A percentile compares a stretch with the other conserved stretches of the same genome.
These are phyloP conservation scores for Saxophila tyrrhenica DNA, from an alignment of 495 filamentous ascomycete genomes.

Conservation along the genomic window DNA sequence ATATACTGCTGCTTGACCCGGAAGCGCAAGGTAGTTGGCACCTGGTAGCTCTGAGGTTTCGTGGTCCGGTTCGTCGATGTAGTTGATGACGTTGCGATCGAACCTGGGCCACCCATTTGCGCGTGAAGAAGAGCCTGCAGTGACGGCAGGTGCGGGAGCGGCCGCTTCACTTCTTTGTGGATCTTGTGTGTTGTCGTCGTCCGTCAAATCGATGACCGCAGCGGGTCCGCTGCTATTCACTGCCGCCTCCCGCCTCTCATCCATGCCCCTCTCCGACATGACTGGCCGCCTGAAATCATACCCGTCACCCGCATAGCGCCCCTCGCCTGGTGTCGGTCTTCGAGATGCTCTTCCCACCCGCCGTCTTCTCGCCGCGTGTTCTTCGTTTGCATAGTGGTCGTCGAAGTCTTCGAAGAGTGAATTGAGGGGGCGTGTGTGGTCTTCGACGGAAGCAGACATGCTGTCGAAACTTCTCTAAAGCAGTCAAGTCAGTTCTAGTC, in stretches of 20 bases:
- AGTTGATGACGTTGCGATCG: conserved; percentile 16
- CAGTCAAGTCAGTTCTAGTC: no score
- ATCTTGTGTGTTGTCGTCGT: conserved; percentile 4
- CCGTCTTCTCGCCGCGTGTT: background rate
- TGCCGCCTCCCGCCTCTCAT: background rate
- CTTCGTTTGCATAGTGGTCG: conserved; percentile 16
- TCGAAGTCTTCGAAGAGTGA: background rate
- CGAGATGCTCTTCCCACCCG: background rate
- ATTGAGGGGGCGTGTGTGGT: background rate
- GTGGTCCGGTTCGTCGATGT: background rate
- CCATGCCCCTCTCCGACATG: background rate
- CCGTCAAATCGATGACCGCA: conserved; percentile 21
- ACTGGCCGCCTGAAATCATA: conserved; percentile 18
- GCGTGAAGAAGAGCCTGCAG: conserved; percentile 8
- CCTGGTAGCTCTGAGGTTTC: background rate
- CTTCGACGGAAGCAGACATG: background rate
- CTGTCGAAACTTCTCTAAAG: conserved; percentile 1
- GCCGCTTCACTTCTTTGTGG: background rate
- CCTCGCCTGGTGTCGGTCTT: background rate
- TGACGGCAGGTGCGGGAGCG: background rate
- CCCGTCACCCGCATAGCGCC: conserved; percentile 18
- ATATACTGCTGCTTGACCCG: background rate
- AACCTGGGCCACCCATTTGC: conserved; percentile 14
- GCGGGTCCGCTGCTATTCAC: background rate
- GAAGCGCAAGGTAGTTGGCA: background rate